Evolutionary conservation across 2,329 filamentous ascomycete species (phyloP).

Genomic region (Fusarium coffeatum): DNA sequence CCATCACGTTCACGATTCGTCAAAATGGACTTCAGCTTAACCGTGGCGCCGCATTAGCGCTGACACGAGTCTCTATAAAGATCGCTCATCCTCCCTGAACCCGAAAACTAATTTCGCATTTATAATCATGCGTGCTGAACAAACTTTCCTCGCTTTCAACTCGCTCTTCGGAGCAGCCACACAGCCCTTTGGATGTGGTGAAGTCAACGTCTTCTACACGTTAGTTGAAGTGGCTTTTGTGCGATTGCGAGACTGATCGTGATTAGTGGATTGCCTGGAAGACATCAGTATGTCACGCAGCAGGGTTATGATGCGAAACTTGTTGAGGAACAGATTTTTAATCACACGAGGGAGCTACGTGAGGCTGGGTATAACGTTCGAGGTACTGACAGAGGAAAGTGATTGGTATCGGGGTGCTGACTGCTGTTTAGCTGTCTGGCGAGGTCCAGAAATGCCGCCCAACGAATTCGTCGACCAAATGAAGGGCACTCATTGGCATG

Average conservation of each 20-base stretch:
- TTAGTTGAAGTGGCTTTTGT: too few relatives aligned
- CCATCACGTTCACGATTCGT: not conserved
- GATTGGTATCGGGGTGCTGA: rapidly evolving
- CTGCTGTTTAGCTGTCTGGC: not conserved
- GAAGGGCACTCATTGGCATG: slow-evolving; percentile 9
- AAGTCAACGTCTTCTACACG: slow-evolving; percentile 20
- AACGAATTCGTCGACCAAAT: not conserved
- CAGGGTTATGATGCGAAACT: slow-evolving; percentile 10
- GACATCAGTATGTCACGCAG: slow-evolving; percentile 6
- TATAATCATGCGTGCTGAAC: not conserved
- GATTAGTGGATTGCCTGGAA: not conserved
- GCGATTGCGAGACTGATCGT: rapidly evolving
- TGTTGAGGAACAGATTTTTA: slow-evolving; percentile 11
- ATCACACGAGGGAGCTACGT: slow-evolving; percentile 3
- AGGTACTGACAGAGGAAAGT: rapidly evolving
- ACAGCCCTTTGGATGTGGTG: not conserved
- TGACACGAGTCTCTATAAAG: not conserved
- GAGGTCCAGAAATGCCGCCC: not conserved
- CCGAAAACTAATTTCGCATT: not conserved
- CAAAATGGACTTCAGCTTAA: not conserved
- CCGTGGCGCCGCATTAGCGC: not conserved
- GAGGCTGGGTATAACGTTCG: slow-evolving; percentile 17
- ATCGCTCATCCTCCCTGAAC: not conserved
- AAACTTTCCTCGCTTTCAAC: not conserved
- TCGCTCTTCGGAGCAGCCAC: not conserved